phyloP scores from a whole-genome alignment of 306 rosid species.

The Quercus wislizeni region DNA sequence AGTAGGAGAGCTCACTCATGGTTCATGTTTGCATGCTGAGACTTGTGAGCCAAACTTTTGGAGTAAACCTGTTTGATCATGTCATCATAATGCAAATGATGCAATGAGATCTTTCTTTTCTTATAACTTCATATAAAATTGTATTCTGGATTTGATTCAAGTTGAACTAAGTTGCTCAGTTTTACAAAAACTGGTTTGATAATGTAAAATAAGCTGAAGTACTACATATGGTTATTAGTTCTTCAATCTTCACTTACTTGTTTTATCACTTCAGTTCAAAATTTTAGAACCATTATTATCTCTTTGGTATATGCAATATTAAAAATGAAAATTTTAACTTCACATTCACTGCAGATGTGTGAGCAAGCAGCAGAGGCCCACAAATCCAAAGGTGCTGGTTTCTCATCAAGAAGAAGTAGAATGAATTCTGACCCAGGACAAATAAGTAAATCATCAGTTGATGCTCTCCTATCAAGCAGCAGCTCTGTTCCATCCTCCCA shows the following conservation, averaged over 20 bases:
- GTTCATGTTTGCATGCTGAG: not conserved
- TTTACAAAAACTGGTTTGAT: conserved; percentile 2
- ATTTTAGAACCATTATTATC: not conserved
- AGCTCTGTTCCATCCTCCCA: conserved; percentile 36
- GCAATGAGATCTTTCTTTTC: not conserved
- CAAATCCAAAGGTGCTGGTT: conserved; percentile 71
- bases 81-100: not conserved
- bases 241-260: not conserved
- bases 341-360: conserved; percentile 64
- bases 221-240: conserved; percentile 6
- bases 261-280: not conserved
- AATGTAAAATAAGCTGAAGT: conserved; percentile 12
- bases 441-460: conserved; percentile 72
- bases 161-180: conserved; percentile 7
- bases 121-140: not conserved
- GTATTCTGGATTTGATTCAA: not conserved
- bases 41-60: not conserved
- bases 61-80: not conserved
- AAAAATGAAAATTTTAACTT: conserved; percentile 4
- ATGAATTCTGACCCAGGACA: conserved; percentile 58
- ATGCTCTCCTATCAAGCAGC: conserved; percentile 71
- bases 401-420: conserved; percentile 71
- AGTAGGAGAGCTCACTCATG: not conserved
- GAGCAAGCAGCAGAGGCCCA: conserved; percentile 97
- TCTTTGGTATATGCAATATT: not conserved